Evolutionary conservation across 805 yeast genomes (phyloP), one percentile per base, ranked within the genome.

Genomic region (Ogataea saltuana): DNA sequence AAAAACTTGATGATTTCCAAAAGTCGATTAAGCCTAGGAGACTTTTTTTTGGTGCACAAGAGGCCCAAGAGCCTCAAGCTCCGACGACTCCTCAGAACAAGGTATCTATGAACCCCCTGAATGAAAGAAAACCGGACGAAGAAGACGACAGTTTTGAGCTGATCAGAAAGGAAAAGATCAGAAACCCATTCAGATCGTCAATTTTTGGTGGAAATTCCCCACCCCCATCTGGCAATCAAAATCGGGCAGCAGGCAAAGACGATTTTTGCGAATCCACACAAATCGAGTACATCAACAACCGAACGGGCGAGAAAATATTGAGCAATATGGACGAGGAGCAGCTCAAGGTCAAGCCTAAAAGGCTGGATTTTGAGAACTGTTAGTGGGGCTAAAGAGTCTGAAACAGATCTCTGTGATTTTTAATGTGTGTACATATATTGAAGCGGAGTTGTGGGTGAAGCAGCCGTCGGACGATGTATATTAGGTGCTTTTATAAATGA

Each of bases 1-100:
- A 57, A 35, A 51, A 54, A 23, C 48, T 72, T 29, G 58, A 64
- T 17, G 60, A 59, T 12, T 49, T 46, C 8, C 68, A 71, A 35
- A 54, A 59, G 33, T 53, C 53, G 6, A 58, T 71, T 30, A 68
- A 65, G 51, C 78, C 79, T 0, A 70, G 60, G 40, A 60, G 55
- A 34, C 53, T 73, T 28, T 55, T 56, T 25, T 69, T 69, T 41
- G 51, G 39, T 12, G 36, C 34, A 13, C 36, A 32, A 8, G 35
- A 19, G 12, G 32, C 25, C 12, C 31, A 20, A 5, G 35, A 25
- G 7, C 40, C 19, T 1, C 46, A 32, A 12, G 16, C 39, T 2
- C 53, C 53, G 6, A 42, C 41, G 16, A 53, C 58, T 2, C 56
- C 58, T 5, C 41, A 23, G 3, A 50, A 54, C 37, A 44, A 45